These are phyloP conservation scores for Ceratocystis variospora DNA, from an alignment of 2,329 filamentous ascomycete species.

Conservation along the genomic window DNA sequence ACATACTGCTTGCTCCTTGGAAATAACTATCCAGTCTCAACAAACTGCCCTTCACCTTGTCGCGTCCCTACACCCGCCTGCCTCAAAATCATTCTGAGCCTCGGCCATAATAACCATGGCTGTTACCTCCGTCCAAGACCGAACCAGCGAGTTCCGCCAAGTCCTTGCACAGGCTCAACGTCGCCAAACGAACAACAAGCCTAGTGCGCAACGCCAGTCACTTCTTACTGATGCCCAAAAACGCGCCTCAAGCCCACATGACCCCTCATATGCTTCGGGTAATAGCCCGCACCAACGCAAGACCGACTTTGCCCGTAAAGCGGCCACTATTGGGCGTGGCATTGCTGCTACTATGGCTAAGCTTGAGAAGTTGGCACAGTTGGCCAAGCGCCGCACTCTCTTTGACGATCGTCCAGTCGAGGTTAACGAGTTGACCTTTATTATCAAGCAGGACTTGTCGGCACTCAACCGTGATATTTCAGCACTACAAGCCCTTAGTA, in stretches of 20 bases:
- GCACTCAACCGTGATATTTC: conserved; percentile 75
- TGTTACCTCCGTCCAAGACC: conserved; percentile 77
- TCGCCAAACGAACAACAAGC: conserved; percentile 60
- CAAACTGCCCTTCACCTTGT: not conserved
- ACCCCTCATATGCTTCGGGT: conserved; percentile 24
- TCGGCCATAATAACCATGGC: conserved; percentile 35
- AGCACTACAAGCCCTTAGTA: conserved; percentile 61
- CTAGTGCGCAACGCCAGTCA: conserved; percentile 65
- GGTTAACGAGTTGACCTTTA: conserved; percentile 90
- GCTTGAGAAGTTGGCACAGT: conserved; percentile 80
- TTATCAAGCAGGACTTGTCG: conserved; percentile 94
- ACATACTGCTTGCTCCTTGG: too few species aligned
- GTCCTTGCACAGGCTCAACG: conserved; percentile 79
- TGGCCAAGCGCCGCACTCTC: conserved; percentile 91
- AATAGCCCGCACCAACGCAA: conserved; percentile 33
- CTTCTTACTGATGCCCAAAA: conserved; percentile 64
- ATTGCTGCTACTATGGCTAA: conserved; percentile 91
- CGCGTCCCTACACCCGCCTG: not conserved
- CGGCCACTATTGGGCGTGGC: conserved; percentile 79
- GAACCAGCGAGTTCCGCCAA: conserved; percentile 86
- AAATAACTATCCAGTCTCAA: not conserved
- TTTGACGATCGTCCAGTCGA: conserved; percentile 96
- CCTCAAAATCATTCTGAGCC: not conserved
- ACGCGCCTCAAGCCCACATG: conserved; percentile 37
- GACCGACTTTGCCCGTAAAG: conserved; percentile 85